Percentiles rank a stretch among this genome's conserved stretches.
These are phyloP conservation scores for Aspergillus terreus DNA, from an alignment of 2,329 filamentous ascomycete species.

Conservation along the genomic window DNA sequence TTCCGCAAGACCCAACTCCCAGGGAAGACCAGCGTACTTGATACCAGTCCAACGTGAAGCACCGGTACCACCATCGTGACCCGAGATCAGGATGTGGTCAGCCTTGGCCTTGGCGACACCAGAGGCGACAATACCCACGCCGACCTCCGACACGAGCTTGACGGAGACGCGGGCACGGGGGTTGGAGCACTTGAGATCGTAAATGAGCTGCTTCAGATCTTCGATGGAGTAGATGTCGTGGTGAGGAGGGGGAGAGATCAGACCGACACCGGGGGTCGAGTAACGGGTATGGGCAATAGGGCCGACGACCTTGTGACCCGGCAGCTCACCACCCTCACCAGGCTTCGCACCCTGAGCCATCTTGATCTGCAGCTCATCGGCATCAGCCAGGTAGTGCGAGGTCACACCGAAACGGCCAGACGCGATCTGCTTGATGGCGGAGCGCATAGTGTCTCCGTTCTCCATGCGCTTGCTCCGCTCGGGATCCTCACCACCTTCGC, in stretches of 20 bases:
- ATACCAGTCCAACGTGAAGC: conserved; percentile 97
- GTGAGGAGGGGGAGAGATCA: conserved; percentile 93
- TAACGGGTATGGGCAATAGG: conserved; percentile 92
- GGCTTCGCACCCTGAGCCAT: conserved; percentile 99
- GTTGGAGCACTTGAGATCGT: conserved; percentile 95
- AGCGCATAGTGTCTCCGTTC: conserved; percentile 95
- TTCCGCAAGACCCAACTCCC: conserved; percentile 94
- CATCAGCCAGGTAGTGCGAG: conserved; percentile 88
- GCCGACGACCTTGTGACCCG: conserved; percentile 92
- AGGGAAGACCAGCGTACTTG: conserved; percentile 95
- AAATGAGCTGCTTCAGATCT: conserved; percentile 95
- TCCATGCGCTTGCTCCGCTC: conserved; percentile 82
- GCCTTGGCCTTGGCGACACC: conserved; percentile 97
- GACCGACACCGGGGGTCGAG: conserved; percentile 91
- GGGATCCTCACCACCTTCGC: conserved; percentile 93
- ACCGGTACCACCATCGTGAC: conserved; percentile 94
- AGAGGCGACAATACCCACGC: conserved; percentile 94
- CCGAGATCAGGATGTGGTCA: conserved; percentile 93
- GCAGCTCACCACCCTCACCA: conserved; percentile 94
- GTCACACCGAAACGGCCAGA: conserved; percentile 96
- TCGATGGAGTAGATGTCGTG: conserved; percentile 99
- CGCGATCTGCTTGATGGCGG: conserved; percentile 95
- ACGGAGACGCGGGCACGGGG: conserved; percentile 89
- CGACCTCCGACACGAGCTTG: conserved; percentile 95
- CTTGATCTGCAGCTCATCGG: conserved; percentile 97